These are phyloP conservation scores for Kregervanrija delftensis DNA, from an alignment of 805 yeast genomes.

Conservation along the genomic window DNA sequence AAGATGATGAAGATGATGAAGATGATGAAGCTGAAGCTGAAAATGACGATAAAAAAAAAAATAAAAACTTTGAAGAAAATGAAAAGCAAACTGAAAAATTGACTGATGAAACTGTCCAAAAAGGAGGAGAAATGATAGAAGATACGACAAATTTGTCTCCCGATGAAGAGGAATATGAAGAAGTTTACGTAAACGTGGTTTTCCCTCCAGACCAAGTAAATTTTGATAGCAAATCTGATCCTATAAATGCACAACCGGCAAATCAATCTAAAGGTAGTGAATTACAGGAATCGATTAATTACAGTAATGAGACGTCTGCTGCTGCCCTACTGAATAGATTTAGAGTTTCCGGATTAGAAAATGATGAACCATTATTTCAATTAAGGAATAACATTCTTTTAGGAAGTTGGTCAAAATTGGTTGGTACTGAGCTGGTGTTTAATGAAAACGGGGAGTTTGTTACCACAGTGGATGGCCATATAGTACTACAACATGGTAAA, in stretches of 20 bases:
- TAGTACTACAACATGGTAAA: conserved; percentile 26
- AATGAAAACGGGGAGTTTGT: conserved; percentile 30
- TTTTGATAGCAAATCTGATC: conserved; percentile 16
- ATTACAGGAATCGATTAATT: conserved; percentile 11
- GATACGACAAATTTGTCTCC: no score
- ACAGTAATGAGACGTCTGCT: conserved; percentile 6
- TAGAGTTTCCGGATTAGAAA: conserved; percentile 50
- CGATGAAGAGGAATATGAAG: conserved; percentile 31
- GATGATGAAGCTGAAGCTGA: conserved; percentile 6
- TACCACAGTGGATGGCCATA: conserved; percentile 24
- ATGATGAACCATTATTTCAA: conserved; percentile 48
- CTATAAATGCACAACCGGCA: conserved; percentile 6
- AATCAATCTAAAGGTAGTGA: background rate
- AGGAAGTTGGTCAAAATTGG: conserved; percentile 69
- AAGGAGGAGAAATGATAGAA: no score
- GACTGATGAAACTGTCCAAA: conserved; percentile 7
- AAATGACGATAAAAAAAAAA: conserved; percentile 4
- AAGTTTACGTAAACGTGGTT: conserved; percentile 50
- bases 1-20: conserved; percentile 5
- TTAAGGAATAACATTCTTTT: conserved; percentile 55
- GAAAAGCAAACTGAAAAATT: background rate
- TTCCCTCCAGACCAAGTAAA: conserved; percentile 33
- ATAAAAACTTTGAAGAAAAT: conserved; percentile 4
- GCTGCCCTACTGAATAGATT: conserved; percentile 20
- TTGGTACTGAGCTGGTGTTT: conserved; percentile 60